Evolutionary conservation across 345 rosid genomes (phyloP).

Genomic region (Geranium brycei): DNA sequence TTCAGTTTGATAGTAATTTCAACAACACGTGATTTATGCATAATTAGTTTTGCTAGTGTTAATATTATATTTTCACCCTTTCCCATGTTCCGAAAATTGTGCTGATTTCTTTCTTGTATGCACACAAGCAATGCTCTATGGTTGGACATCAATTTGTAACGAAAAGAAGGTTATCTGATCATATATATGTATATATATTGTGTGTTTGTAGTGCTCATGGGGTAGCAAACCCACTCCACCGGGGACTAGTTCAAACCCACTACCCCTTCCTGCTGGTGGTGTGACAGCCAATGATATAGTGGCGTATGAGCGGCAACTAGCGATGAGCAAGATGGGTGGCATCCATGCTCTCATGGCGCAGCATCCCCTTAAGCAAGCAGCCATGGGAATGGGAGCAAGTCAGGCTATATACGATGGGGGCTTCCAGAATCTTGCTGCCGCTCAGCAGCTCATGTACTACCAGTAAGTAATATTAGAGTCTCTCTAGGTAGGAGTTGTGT

Average conservation of each 20-base stretch:
- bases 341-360: constrained; percentile 68
- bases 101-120: no score
- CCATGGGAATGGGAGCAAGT: constrained; percentile 67
- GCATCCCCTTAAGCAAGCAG: constrained; percentile 48
- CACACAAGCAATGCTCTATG: no score
- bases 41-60: no score
- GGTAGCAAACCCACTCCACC: constrained; percentile 92
- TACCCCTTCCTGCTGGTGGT: constrained; percentile 79
- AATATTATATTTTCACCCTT: no score
- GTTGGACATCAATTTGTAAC: no score
- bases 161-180: neutral
- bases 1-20: no score
- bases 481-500: no score
- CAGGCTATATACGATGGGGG: constrained; percentile 88
- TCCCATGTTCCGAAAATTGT: no score
- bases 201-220: constrained; percentile 66
- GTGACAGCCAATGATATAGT: constrained; percentile 61
- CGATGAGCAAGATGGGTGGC: constrained; percentile 75
- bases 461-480: constrained; percentile 22
- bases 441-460: constrained; percentile 84
- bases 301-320: constrained; percentile 67
- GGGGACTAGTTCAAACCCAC: constrained; percentile 84
- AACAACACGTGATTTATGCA: no score
- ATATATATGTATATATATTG: neutral
- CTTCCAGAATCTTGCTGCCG: constrained; percentile 70